phyloP scores from a whole-genome alignment of 2,329 filamentous ascomycete genomes.

The Pseudocercospora cruenta region DNA sequence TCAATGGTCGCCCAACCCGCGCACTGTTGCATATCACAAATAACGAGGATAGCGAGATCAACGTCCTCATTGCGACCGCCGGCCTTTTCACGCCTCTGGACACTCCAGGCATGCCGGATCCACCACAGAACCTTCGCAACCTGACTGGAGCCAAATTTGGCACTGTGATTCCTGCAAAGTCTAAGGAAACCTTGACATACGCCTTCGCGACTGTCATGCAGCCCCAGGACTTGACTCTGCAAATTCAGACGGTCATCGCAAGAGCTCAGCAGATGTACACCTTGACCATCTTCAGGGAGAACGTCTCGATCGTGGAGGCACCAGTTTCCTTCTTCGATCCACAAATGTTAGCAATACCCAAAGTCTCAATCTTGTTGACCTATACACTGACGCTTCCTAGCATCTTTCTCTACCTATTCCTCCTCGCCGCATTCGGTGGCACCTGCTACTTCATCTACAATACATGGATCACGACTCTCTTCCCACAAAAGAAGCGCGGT shows the following conservation, averaged over 20 bases:
- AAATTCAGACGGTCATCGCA: constrained; percentile 74
- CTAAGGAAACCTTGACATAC: constrained; percentile 77
- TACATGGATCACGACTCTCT: constrained; percentile 94
- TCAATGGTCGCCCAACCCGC: constrained; percentile 87
- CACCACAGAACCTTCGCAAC: constrained; percentile 73
- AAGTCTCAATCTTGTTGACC: not conserved
- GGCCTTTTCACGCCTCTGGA: constrained; percentile 64
- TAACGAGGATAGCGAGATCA: constrained; percentile 75
- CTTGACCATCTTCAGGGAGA: constrained; percentile 77
- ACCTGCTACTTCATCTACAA: constrained; percentile 96
- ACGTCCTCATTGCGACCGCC: constrained; percentile 76
- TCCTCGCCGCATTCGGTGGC: constrained; percentile 75
- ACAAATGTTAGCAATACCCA: constrained; percentile 72
- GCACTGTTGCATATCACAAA: constrained; percentile 83
- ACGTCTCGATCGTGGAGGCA: constrained; percentile 84
- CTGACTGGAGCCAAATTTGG: constrained; percentile 77
- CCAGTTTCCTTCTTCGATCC: constrained; percentile 91
- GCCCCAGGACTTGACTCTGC: constrained; percentile 82
- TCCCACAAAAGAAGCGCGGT: constrained; percentile 75
- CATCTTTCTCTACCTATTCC: constrained; percentile 96
- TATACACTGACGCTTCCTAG: constrained; percentile 51
- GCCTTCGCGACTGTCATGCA: constrained; percentile 88
- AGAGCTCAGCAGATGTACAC: constrained; percentile 74
- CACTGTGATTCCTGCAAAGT: constrained; percentile 72
- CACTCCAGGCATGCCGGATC: constrained; percentile 55